Conservation (phyloP, 78 protist genomes). For the Emiliania huxleyi region DNA sequence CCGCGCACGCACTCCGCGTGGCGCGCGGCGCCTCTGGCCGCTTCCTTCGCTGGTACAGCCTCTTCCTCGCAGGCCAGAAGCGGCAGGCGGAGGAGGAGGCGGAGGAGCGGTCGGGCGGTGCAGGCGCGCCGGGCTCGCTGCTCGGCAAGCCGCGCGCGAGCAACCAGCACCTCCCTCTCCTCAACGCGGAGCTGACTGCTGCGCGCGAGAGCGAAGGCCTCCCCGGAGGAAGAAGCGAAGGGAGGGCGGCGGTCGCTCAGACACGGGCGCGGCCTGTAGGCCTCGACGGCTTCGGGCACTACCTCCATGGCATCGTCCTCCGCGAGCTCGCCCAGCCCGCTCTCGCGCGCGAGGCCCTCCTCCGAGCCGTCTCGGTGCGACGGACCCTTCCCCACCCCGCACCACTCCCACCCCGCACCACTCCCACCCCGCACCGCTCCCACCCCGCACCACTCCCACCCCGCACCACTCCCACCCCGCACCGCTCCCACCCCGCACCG, state of each 20-base stretch:
- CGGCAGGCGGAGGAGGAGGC: constrained; percentile 21
- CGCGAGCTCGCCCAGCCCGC: background rate
- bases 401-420: too few relatives aligned
- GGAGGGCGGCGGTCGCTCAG: too few relatives aligned
- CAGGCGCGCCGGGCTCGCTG: background rate
- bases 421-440: too few relatives aligned
- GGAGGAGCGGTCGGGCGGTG: too few relatives aligned
- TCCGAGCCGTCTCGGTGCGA: background rate
- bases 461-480: too few relatives aligned
- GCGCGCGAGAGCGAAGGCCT: too few relatives aligned
- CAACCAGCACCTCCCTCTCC: constrained; percentile 8
- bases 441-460: too few relatives aligned
- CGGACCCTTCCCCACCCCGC: too few relatives aligned
- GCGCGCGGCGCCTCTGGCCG: background rate
- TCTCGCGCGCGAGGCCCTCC: background rate
- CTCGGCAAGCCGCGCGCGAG: background rate
- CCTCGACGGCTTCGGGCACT: constrained; percentile 44
- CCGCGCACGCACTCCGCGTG: background rate
- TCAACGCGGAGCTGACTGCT: background rate
- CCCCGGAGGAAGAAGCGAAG: too few relatives aligned
- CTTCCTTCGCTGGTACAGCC: constrained; percentile 1
- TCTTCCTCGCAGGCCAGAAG: constrained; percentile 38
- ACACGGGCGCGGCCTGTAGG: too few relatives aligned
- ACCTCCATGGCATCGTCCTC: constrained; percentile 31
- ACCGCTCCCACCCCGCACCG: too few relatives aligned